Evolutionary conservation across 495 filamentous ascomycete genomes (phyloP).

Genomic region (Cenococcum geophilum): DNA sequence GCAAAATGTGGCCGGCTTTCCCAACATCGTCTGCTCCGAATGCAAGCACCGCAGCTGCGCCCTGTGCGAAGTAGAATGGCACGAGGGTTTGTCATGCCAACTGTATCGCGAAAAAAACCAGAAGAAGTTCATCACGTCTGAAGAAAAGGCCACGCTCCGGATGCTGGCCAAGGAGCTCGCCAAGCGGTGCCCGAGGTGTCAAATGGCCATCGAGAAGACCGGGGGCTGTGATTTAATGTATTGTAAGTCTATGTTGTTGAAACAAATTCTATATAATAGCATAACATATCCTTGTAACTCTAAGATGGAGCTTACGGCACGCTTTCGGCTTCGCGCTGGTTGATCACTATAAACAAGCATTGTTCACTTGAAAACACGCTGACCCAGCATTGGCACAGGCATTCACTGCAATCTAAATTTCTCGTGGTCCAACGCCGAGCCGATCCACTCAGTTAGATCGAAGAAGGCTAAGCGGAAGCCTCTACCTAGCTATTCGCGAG

Average conservation of each 20-base stretch:
- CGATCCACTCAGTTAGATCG: background rate
- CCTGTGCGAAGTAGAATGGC: constrained; percentile 5
- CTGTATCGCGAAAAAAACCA: background rate
- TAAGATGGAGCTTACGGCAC: background rate
- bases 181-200: constrained; percentile 9
- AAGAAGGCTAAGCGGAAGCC: background rate
- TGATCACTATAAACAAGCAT: no score
- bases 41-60: constrained; percentile 8
- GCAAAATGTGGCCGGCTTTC: constrained; percentile 1
- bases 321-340: no score
- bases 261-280: background rate
- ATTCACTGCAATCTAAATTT: constrained; percentile 4
- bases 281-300: background rate
- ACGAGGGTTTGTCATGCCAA: constrained; percentile 6
- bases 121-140: background rate
- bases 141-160: constrained; percentile 9
- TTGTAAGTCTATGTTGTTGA: background rate
- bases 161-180: constrained; percentile 1
- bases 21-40: constrained; percentile 6
- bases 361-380: background rate
- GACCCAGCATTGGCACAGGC: background rate
- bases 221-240: constrained; percentile 11
- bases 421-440: constrained; percentile 7
- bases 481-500: background rate
- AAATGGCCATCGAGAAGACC: constrained; percentile 9